Evolutionary conservation across 495 filamentous ascomycete species (phyloP).

Genomic region (Lasiosphaeris hirsuta): DNA sequence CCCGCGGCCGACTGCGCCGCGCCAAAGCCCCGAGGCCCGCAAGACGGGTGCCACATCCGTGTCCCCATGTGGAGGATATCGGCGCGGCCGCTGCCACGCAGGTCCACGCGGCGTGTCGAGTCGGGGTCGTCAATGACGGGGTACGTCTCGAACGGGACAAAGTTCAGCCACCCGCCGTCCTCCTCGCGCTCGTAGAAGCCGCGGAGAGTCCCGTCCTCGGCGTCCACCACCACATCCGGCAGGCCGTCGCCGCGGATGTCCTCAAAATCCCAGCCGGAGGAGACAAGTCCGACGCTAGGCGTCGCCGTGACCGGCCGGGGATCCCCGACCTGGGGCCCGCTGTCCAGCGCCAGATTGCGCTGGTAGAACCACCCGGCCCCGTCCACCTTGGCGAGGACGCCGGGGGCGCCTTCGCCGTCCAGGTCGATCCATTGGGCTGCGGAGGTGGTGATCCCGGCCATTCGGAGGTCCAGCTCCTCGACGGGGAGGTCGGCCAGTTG

Average conservation of each 20-base stretch:
- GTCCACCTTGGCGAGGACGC: conserved; percentile 8
- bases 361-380: not conserved
- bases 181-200: not conserved
- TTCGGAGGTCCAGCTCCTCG: not conserved
- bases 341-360: not conserved
- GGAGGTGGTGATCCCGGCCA: not conserved
- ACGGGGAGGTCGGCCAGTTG: no score
- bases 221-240: not conserved
- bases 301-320: no score
- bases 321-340: no score
- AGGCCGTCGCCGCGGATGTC: not conserved
- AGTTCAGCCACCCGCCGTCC: not conserved
- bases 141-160: no score
- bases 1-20: no score
- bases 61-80: not conserved
- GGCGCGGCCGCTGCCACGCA: no score
- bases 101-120: no score
- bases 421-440: conserved; percentile 28
- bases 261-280: not conserved
- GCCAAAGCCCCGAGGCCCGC: no score
- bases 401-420: conserved; percentile 29
- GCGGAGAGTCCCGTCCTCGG: not conserved
- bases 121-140: no score
- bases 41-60: not conserved
- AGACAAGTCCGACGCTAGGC: no score